These are phyloP conservation scores for Boletus edulis DNA, from an alignment of 768 basidiomycete genomes.

Conservation along the genomic window DNA sequence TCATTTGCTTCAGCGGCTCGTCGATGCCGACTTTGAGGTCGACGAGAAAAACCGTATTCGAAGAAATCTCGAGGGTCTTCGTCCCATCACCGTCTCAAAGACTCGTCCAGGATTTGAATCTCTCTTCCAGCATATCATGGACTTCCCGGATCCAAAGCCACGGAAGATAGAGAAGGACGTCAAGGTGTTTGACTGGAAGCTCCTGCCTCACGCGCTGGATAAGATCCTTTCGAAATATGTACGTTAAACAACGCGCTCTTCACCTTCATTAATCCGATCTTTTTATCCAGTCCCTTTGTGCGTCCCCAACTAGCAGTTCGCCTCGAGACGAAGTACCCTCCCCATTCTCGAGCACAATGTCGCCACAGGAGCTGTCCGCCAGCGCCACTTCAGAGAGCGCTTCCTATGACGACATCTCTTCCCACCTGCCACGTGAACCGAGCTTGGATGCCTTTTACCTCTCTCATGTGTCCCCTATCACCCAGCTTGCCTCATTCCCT, in stretches of 20 bases:
- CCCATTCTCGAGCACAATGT: conserved; percentile 30
- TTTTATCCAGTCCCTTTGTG: conserved; percentile 44
- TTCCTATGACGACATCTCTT: conserved; percentile 3
- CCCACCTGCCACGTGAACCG: conserved; percentile 11
- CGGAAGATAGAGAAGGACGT: conserved; percentile 98
- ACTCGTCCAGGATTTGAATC: conserved; percentile 71
- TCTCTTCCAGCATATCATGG: conserved; percentile 97
- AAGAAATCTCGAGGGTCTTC: conserved; percentile 89
- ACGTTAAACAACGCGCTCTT: conserved; percentile 27
- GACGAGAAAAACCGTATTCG: conserved; percentile 98
- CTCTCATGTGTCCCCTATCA: conserved; percentile 18
- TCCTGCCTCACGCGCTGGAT: conserved; percentile 68
- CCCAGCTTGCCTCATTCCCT: conserved; percentile 18
- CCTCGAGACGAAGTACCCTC: conserved; percentile 23
- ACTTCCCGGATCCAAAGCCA: conserved; percentile 90
- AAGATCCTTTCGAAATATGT: conserved; percentile 87
- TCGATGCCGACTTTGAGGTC: conserved; percentile 76
- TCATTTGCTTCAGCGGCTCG: conserved; percentile 78
- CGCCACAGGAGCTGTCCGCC: conserved; percentile 9
- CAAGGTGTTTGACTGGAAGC: conserved; percentile 78
- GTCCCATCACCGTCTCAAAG: conserved; percentile 89
- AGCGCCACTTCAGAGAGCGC: conserved; percentile 19
- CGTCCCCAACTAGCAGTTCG: conserved; percentile 33
- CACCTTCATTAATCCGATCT: not conserved
- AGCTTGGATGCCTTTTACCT: conserved; percentile 18